Base-by-base conservation (phyloP, 805 yeast genomes). In the Yarrowia divulgata region DNA sequence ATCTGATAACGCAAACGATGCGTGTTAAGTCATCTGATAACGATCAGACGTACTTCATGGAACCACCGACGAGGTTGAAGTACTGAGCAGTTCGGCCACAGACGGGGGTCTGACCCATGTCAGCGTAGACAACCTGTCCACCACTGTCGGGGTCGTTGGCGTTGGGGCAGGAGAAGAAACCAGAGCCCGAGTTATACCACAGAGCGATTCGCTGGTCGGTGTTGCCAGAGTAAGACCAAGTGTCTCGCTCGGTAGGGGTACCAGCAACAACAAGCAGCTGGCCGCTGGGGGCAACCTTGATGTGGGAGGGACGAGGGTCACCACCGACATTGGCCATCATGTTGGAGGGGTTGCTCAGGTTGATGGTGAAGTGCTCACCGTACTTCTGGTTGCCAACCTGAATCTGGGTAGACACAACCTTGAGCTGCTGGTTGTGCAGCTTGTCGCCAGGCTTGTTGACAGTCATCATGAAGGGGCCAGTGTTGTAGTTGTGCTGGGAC, bases 261-360 rank as follows among this genome's bases (percentile, higher is more conserved):
- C 63, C 63, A 14, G 63, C 63, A 40, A 57, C 63, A 14, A 57
- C 63, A 10, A 40, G 48, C 9, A 57, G 63, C 48, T 57, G 63
- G 4, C 63, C 63, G 48, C 32, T 29, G 35, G 63, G 63, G 16
- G 48, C 63, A 23, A 57, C 63, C 63, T 40, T 16, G 23, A 57
- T 57, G 37, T 57, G 63, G 35, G 63, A 57, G n/a, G 63, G 63
- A 40, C 63, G 63, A 29, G 63, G 4, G 48, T 57, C 63, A 19
- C 48, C 48, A 12, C 63, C 63, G 16, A 57, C 63, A 19, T 57
- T 57, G n/a, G 63, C 63, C 63, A 57, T 57, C 63, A 57, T 57
- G 48, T 57, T 57, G 39, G 63, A 57, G 29, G 63, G 63, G 39
- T 40, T 57, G 63, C 39, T 57, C 29, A 57, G 63, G 45, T 57